These are phyloP conservation scores for Trichoderma simmonsii DNA, from an alignment of 2,329 filamentous ascomycete genomes.

Conservation along the genomic window DNA sequence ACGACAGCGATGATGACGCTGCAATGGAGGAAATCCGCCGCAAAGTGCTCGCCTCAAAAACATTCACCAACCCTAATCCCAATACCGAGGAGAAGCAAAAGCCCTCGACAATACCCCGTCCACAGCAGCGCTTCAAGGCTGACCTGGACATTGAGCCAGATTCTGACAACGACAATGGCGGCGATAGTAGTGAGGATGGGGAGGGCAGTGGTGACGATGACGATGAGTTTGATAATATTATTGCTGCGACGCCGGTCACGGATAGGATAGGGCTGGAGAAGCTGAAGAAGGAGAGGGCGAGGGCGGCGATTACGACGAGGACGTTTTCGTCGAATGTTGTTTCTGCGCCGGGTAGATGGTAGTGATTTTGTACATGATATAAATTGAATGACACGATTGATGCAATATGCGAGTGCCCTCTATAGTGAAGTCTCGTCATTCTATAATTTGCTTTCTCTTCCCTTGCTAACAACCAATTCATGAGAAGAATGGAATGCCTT, in stretches of 20 bases:
- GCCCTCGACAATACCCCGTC: slow-evolving; percentile 61
- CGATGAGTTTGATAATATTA: slow-evolving; percentile 87
- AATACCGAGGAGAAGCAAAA: slow-evolving; percentile 57
- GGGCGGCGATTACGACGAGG: slow-evolving; percentile 45
- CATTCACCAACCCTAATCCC: slow-evolving; percentile 58
- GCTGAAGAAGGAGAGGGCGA: slow-evolving; percentile 54
- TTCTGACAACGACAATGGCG: slow-evolving; percentile 57
- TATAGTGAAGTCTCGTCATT: neutral
- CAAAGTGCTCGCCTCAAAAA: slow-evolving; percentile 86
- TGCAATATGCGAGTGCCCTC: neutral
- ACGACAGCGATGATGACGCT: slow-evolving; percentile 73
- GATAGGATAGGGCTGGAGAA: slow-evolving; percentile 69
- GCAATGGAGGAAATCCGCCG: slow-evolving; percentile 91
- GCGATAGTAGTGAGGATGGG: slow-evolving; percentile 50
- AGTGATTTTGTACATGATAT: slow-evolving; percentile 9
- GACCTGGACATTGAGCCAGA: slow-evolving; percentile 60
- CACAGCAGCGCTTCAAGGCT: slow-evolving; percentile 49
- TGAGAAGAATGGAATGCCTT: neutral
- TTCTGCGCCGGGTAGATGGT: slow-evolving; percentile 49
- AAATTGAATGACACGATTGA: neutral
- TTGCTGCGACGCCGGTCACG: slow-evolving; percentile 84
- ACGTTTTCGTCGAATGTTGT: slow-evolving; percentile 51
- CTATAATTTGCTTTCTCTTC: neutral
- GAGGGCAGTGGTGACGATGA: slow-evolving; percentile 63
- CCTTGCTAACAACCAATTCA: neutral